Conservation (phyloP, 2,329 filamentous ascomycete species). For the Neopestalotiopsis sp. region DNA sequence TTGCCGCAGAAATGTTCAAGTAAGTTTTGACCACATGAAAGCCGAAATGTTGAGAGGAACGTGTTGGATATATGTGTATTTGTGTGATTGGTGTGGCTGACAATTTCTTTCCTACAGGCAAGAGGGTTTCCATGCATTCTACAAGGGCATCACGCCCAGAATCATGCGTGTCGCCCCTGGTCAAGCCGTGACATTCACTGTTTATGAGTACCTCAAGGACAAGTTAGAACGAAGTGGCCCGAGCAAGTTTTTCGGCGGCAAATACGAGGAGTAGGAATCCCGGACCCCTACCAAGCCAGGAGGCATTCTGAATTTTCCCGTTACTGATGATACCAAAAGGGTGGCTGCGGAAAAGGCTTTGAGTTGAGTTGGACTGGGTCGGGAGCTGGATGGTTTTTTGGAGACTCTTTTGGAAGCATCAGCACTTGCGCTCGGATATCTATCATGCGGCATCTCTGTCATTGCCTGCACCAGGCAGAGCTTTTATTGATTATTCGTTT, state of each 20-base stretch:
- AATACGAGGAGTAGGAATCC: conserved; percentile 67
- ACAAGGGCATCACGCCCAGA: conserved; percentile 97
- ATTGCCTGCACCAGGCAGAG: conserved; percentile 10
- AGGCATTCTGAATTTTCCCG: neutral
- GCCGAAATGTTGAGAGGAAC: too few species aligned
- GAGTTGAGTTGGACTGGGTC: neutral
- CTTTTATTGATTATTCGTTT: conserved; percentile 11
- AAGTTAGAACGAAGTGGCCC: conserved; percentile 72
- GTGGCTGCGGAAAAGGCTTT: neutral
- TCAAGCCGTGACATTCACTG: conserved; percentile 80
- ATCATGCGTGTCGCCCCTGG: conserved; percentile 98
- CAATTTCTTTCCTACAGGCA: conserved; percentile 59
- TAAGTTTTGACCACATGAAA: conserved; percentile 38
- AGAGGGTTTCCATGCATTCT: conserved; percentile 94
- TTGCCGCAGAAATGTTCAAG: conserved; percentile 86
- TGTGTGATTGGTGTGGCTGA: neutral
- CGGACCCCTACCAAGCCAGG: neutral
- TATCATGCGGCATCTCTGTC: conserved; percentile 4
- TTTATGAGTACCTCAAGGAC: conserved; percentile 79
- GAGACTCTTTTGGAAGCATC: neutral
- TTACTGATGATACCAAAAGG: neutral
- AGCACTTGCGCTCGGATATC: conserved; percentile 6
- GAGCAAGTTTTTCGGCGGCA: conserved; percentile 62
- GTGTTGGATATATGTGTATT: neutral
- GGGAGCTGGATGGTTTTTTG: neutral